Percentiles rank a stretch among this genome's conserved stretches.
Conservation (phyloP, 116 monocot genomes). For the Zostera marina region DNA sequence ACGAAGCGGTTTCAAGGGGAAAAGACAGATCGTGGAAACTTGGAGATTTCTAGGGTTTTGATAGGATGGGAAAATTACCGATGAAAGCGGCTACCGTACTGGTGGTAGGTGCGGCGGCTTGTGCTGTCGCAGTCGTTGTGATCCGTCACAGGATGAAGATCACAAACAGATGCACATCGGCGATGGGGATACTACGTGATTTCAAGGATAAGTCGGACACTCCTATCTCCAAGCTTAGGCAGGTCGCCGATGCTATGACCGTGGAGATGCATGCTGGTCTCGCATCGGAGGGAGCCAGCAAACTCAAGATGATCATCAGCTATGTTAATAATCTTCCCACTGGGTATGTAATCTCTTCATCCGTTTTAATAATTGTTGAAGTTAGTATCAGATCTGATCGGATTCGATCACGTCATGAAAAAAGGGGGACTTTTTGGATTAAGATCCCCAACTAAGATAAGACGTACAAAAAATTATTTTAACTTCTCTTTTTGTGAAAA, state of each 20-base stretch:
- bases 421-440: background rate
- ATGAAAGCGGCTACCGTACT: slow-evolving; percentile 17
- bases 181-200: slow-evolving; percentile 34
- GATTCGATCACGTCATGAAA: background rate
- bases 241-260: slow-evolving; percentile 71
- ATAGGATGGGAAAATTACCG: slow-evolving; percentile 22
- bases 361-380: background rate
- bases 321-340: slow-evolving; percentile 90
- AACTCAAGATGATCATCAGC: slow-evolving; percentile 97
- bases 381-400: background rate
- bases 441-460: no score
- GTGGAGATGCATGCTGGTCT: slow-evolving; percentile 88
- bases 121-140: slow-evolving; percentile 32
- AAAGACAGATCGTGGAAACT: no score
- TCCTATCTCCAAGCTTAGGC: slow-evolving; percentile 41
- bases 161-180: slow-evolving; percentile 27
- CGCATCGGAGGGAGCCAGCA: slow-evolving; percentile 70
- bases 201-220: slow-evolving; percentile 49
- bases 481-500: no score
- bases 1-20: no score
- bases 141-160: slow-evolving; percentile 26
- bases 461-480: no score
- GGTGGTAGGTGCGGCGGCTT: slow-evolving; percentile 31
- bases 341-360: slow-evolving; percentile 28
- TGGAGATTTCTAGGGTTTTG: no score